A percentile compares a stretch with the other conserved stretches of the same genome.
phyloP scores from a whole-genome alignment of 202 grass and related monocot genomes.

The Zizania palustris region DNA sequence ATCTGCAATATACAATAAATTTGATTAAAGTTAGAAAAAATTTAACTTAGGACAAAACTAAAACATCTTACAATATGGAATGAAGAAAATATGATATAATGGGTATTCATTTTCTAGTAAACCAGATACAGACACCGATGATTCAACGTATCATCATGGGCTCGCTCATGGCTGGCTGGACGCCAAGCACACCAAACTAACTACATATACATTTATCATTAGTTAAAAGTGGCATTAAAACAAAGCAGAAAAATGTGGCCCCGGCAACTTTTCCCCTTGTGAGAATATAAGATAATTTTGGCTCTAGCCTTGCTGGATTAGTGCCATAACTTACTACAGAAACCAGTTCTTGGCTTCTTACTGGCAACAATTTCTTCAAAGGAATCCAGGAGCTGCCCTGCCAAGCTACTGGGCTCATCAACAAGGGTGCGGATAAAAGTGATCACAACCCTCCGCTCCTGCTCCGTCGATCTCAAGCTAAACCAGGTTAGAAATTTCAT shows the following conservation, averaged over 20 bases:
- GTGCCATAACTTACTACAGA: slow-evolving; percentile 95
- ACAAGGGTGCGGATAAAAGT: slow-evolving; percentile 80
- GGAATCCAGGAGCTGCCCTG: slow-evolving; percentile 85
- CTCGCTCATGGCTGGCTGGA: background rate
- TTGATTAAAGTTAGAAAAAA: too few species aligned
- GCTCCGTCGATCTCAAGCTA: slow-evolving; percentile 85
- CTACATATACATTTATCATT: slow-evolving; percentile 32
- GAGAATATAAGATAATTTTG: slow-evolving; percentile 34
- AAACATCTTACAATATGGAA: too few species aligned
- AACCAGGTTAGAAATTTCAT: slow-evolving; percentile 99
- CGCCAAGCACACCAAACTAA: slow-evolving; percentile 17
- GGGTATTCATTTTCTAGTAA: background rate
- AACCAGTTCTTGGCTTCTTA: slow-evolving; percentile 72
- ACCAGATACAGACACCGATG: background rate
- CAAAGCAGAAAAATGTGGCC: slow-evolving; percentile 33
- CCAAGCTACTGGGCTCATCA: slow-evolving; percentile 87
- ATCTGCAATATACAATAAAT: too few species aligned
- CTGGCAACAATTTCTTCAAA: slow-evolving; percentile 82
- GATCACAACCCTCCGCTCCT: slow-evolving; percentile 83
- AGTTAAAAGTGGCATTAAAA: slow-evolving; percentile 37
- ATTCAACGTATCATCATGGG: slow-evolving; percentile 14
- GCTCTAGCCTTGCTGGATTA: slow-evolving; percentile 40
- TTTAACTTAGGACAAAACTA: too few species aligned
- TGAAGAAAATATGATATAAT: too few species aligned
- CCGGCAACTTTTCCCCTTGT: slow-evolving; percentile 3